A percentile compares a stretch with the other conserved stretches of the same genome.
Conservation (phyloP, 1,284 basidiomycete genomes). For the Cerioporus squamosus region DNA sequence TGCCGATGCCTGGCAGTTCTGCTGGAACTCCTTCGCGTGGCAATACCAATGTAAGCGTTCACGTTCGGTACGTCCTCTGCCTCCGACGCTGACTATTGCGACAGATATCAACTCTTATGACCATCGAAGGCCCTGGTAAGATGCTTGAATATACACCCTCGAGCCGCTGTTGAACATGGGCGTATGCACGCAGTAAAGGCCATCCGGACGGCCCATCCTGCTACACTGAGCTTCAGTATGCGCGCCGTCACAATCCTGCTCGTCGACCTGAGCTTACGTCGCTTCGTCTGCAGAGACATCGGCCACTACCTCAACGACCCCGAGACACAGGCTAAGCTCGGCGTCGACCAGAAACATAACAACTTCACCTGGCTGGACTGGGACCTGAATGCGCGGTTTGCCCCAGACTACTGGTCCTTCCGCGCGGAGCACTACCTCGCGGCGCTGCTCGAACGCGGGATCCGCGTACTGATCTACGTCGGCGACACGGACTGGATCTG, state of each 20-base stretch:
- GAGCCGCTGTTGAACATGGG: too few relatives aligned
- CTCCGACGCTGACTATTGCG: too few relatives aligned
- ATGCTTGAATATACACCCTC: too few relatives aligned
- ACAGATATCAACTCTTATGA: neutral
- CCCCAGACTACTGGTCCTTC: conserved; percentile 31
- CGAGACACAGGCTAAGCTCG: conserved; percentile 55
- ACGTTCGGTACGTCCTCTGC: too few relatives aligned
- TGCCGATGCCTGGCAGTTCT: conserved; percentile 42
- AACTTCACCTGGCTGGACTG: conserved; percentile 57
- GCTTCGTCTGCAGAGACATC: conserved; percentile 44
- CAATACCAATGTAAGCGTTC: conserved; percentile 9
- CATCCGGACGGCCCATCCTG: conserved; percentile 18
- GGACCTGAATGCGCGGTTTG: neutral
- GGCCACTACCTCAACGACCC: conserved; percentile 58
- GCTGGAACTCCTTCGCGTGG: conserved; percentile 25
- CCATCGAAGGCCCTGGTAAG: neutral
- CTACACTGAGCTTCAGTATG: conserved; percentile 30
- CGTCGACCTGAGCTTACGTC: too few relatives aligned
- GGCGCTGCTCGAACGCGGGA: conserved; percentile 74
- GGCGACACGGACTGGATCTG: conserved; percentile 78
- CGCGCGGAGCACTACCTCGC: conserved; percentile 60
- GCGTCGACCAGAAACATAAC: conserved; percentile 52
- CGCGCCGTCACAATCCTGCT: neutral
- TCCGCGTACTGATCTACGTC: conserved; percentile 77
- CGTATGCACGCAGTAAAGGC: neutral